Conservation (phyloP, 129 eudicot genomes). For the Artemisia argyi region DNA sequence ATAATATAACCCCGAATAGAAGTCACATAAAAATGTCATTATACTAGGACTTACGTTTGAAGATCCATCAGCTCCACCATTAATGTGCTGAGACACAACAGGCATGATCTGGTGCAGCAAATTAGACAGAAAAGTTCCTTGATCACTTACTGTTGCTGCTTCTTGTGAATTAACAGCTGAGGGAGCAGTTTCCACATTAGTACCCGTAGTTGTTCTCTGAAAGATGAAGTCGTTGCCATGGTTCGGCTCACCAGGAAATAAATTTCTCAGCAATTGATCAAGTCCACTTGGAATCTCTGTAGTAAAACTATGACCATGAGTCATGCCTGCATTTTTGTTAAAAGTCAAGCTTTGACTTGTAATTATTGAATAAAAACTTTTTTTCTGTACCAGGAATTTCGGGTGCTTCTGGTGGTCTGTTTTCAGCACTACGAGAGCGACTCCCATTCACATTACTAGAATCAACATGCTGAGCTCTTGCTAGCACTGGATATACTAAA, state of each 20-base stretch:
- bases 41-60: conserved; percentile 22
- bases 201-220: conserved; percentile 27
- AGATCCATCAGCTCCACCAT: conserved; percentile 33
- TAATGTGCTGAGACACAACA: conserved; percentile 49
- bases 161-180: conserved; percentile 38
- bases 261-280: conserved; percentile 52
- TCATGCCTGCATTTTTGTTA: conserved; percentile 29
- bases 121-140: conserved; percentile 66
- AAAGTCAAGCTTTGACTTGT: neutral
- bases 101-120: conserved; percentile 86
- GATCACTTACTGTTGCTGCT: conserved; percentile 48
- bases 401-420: conserved; percentile 17
- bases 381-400: conserved; percentile 1
- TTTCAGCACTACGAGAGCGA: conserved; percentile 18
- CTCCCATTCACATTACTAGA: conserved; percentile 40
- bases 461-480: conserved; percentile 50
- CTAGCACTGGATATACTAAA: conserved; percentile 65
- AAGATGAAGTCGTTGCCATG: conserved; percentile 31
- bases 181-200: conserved; percentile 28
- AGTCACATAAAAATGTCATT: neutral
- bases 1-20: neutral
- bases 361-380: too few species aligned
- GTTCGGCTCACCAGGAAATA: conserved; percentile 49
- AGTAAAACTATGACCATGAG: conserved; percentile 39
- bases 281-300: conserved; percentile 48